Evolutionary conservation across 2,329 filamentous ascomycete species (phyloP), one percentile per base, ranked within the genome.

Genomic region (Lecanicillium sp.): DNA sequence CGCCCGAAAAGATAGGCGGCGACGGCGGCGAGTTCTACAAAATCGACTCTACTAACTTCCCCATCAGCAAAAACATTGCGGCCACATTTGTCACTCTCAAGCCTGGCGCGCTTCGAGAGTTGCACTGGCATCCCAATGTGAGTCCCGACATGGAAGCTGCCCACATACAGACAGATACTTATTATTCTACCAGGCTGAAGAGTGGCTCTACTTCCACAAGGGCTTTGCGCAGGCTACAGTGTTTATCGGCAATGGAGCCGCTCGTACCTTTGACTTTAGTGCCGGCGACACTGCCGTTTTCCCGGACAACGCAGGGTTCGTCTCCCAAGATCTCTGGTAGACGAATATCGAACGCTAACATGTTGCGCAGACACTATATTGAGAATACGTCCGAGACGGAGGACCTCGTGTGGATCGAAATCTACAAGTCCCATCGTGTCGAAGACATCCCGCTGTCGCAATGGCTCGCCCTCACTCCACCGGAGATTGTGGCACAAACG

Each of bases 121-220:
- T 84, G 20, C 79, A 84, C 50, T 84, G 80, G 81, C 79, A 83
- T 53, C 79, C 79, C 2, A 83, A 79, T 50, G 75, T 78, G 54
- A 58, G 69, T 37, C n/a, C n/a, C 19, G 10, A 4, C 10, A n/a
- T n/a, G n/a, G n/a, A n/a, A n/a, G n/a, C n/a, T 29, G 3, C 39
- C 7, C 29, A 27, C 25, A 33, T 30, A 29, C 19, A 20, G 32
- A 4, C 19, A 28, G 5, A 20, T 30, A 17, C 3, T 29, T 29
- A 18, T 37, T 31, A 17, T 11, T 41, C 1, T 31, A 17, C 10
- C 42, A 79, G 73, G 75, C 76, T 5, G 77, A 83, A 48, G 80
- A 84, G 54, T 84, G 81, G 80, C 58, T 84, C 3, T 84, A 83
- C 58, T 84, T 85, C 61, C 77, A 81, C 53, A 63, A 72, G 43